A percentile compares a stretch with the other conserved stretches of the same genome.
Evolutionary conservation across 352 stramenopile genomes (phyloP).

Genomic region (Phytopythium oedochilum): DNA sequence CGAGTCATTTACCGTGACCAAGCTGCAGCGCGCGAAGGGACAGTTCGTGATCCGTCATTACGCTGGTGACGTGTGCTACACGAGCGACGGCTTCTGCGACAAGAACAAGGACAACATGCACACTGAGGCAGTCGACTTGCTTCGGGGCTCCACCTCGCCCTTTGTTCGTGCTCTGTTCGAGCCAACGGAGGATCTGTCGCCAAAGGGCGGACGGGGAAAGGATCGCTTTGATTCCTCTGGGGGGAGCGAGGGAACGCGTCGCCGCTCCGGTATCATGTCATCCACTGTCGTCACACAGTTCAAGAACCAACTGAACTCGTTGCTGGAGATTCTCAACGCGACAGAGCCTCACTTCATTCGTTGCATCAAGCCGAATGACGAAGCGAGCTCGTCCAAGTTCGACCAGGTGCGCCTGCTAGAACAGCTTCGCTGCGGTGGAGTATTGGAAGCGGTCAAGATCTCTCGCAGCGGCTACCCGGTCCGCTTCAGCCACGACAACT

Average conservation of each 20-base stretch:
- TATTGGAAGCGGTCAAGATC: constrained; percentile 88
- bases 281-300: constrained; percentile 91
- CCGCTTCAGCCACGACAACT: constrained; percentile 91
- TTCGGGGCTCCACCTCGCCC: constrained; percentile 51
- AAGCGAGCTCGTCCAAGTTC: constrained; percentile 50
- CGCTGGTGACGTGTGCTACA: constrained; percentile 81
- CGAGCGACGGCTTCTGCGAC: constrained; percentile 74
- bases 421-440: constrained; percentile 83
- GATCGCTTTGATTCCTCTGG: constrained; percentile 1
- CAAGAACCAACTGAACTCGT: constrained; percentile 87
- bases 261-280: constrained; percentile 75
- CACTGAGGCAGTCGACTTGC: constrained; percentile 66
- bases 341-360: constrained; percentile 93
- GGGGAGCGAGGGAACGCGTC: constrained; percentile 18
- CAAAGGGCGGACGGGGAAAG: constrained; percentile 5
- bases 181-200: constrained; percentile 21
- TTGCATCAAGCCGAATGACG: constrained; percentile 88
- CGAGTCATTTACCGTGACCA: constrained; percentile 61
- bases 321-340: constrained; percentile 93
- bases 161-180: constrained; percentile 79
- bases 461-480: constrained; percentile 91
- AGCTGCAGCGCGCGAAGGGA: constrained; percentile 72
- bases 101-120: constrained; percentile 91
- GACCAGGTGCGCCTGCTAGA: constrained; percentile 67
- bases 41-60: constrained; percentile 88